phyloP scores from a whole-genome alignment of 352 stramenopile species.

The Phytophthora capsici region DNA sequence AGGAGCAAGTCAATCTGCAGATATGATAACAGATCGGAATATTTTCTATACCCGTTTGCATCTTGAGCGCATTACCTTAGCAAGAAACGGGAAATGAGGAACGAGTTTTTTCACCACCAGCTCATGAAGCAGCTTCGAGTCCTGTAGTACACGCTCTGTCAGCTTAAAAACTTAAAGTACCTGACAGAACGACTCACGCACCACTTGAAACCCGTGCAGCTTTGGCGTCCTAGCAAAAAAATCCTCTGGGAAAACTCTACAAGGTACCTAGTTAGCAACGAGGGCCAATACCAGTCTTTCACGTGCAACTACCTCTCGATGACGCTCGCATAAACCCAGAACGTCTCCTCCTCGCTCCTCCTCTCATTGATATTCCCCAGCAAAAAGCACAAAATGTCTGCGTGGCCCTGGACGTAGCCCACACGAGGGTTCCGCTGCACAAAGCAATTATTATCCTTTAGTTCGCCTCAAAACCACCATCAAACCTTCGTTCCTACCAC shows the following conservation, averaged over 20 bases:
- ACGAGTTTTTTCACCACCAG: slow-evolving; percentile 62
- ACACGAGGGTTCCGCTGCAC: slow-evolving; percentile 66
- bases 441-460: not conserved
- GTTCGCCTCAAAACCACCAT: not conserved
- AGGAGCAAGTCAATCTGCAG: slow-evolving; percentile 59
- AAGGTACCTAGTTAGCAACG: not conserved
- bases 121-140: slow-evolving; percentile 66
- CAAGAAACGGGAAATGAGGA: slow-evolving; percentile 53
- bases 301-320: slow-evolving; percentile 51
- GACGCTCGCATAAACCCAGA: slow-evolving; percentile 78
- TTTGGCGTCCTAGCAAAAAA: slow-evolving; percentile 75
- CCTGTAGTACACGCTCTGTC: slow-evolving; percentile 30
- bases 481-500: slow-evolving; percentile 39
- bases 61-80: slow-evolving; percentile 33
- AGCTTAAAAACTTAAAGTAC: not conserved
- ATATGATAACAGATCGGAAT: slow-evolving; percentile 4
- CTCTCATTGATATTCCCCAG: slow-evolving; percentile 51
- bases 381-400: slow-evolving; percentile 75
- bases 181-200: slow-evolving; percentile 9
- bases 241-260: slow-evolving; percentile 72
- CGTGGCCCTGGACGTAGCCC: slow-evolving; percentile 81
- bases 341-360: slow-evolving; percentile 59
- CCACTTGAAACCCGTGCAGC: slow-evolving; percentile 79
- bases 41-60: too few species aligned
- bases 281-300: not conserved